Conservation (phyloP, 805 yeast genomes). For the Naumovozyma castellii region DNA sequence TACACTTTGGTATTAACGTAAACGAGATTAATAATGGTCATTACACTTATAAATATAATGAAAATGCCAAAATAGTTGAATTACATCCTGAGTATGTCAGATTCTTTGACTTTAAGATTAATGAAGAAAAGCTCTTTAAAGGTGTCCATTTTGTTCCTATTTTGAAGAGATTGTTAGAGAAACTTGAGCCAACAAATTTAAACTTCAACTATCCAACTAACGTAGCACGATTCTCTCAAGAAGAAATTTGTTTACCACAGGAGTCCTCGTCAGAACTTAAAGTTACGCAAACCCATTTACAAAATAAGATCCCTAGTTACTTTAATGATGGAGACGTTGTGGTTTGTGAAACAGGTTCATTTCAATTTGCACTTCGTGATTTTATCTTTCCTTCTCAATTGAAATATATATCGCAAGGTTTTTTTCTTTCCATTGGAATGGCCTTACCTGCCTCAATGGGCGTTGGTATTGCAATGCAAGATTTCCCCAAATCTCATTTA, state of each 20-base stretch:
- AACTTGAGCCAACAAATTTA: constrained; percentile 28
- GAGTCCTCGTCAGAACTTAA: constrained; percentile 18
- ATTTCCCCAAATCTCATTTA: constrained; percentile 30
- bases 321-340: constrained; percentile 57
- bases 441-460: constrained; percentile 85
- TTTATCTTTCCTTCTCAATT: constrained; percentile 48
- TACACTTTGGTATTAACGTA: constrained; percentile 59
- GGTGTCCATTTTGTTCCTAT: constrained; percentile 44
- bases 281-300: constrained; percentile 40
- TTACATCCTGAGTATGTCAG: constrained; percentile 47
- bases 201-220: constrained; percentile 13
- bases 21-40: constrained; percentile 67
- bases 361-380: constrained; percentile 69
- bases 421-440: constrained; percentile 80
- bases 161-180: constrained; percentile 34
- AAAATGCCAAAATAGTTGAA: constrained; percentile 35
- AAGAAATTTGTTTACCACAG: constrained; percentile 11
- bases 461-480: constrained; percentile 62
- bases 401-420: constrained; percentile 53
- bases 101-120: constrained; percentile 30
- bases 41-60: constrained; percentile 40
- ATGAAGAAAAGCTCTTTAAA: constrained; percentile 23
- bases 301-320: constrained; percentile 34
- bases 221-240: constrained; percentile 18
- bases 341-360: constrained; percentile 77